phyloP scores from a whole-genome alignment of 169 alveolate genomes.

The Cryptosporidium sp. region DNA sequence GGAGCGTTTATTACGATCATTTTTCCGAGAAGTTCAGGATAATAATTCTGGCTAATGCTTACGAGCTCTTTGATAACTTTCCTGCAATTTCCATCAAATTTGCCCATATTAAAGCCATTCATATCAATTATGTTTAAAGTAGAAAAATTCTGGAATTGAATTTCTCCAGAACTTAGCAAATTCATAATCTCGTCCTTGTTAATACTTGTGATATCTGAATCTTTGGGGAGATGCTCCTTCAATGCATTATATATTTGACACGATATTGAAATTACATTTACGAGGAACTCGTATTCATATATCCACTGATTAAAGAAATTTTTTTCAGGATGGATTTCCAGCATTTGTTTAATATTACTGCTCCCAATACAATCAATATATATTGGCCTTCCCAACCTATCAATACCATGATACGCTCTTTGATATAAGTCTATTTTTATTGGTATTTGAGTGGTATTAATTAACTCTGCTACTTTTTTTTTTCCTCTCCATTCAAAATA shows the following conservation, averaged over 20 bases:
- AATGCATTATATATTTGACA: conserved; percentile 30
- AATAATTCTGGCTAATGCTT: conserved; percentile 89
- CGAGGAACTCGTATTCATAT: conserved; percentile 72
- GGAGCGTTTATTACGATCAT: conserved; percentile 91
- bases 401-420: conserved; percentile 83
- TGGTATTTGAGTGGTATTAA: conserved; percentile 17
- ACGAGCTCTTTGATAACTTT: conserved; percentile 82
- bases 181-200: conserved; percentile 27
- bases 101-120: conserved; percentile 79
- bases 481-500: conserved; percentile 82
- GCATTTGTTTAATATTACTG: conserved; percentile 74
- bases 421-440: conserved; percentile 77
- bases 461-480: conserved; percentile 71
- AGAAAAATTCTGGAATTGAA: conserved; percentile 15
- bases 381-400: conserved; percentile 81
- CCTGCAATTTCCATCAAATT: conserved; percentile 79
- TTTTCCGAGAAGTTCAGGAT: conserved; percentile 92
- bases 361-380: conserved; percentile 84
- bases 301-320: conserved; percentile 68
- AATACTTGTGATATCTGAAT: neutral
- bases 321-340: conserved; percentile 45
- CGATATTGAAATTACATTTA: conserved; percentile 45
- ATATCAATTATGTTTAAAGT: conserved; percentile 81
- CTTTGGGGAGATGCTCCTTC: neutral
- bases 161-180: neutral